These are phyloP conservation scores for Cladophialophora psammophila DNA, from an alignment of 2,329 filamentous ascomycete genomes.

Conservation along the genomic window DNA sequence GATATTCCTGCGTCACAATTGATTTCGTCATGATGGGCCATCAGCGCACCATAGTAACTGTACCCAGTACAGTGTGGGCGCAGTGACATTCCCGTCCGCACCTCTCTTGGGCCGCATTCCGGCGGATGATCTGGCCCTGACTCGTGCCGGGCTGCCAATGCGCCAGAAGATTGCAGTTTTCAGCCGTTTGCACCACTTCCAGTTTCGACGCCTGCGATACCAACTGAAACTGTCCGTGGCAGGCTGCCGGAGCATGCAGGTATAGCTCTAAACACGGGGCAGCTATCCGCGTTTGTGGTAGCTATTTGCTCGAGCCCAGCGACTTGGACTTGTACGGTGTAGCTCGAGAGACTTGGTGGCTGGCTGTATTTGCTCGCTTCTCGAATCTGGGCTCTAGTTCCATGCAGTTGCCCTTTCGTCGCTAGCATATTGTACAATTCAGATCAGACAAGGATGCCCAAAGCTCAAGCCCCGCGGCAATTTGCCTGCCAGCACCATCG, in stretches of 20 bases:
- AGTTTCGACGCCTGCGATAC: neutral
- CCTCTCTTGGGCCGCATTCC: neutral
- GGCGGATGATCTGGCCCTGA: neutral
- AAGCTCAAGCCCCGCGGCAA: neutral
- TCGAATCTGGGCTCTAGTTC: constrained; percentile 18
- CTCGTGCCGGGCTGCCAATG: neutral
- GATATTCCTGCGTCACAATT: neutral
- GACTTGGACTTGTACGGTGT: neutral
- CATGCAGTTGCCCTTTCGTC: constrained; percentile 21
- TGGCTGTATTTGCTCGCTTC: constrained; percentile 12
- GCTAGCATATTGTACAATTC: constrained; percentile 12
- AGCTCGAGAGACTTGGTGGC: constrained; percentile 6
- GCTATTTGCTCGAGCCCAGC: neutral
- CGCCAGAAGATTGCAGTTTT: neutral
- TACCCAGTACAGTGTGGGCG: neutral
- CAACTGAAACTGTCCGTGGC: constrained; percentile 2
- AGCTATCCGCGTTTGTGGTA: neutral
- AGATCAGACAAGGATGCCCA: constrained; percentile 1
- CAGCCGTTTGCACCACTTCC: neutral
- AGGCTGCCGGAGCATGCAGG: neutral
- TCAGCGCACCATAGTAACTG: neutral
- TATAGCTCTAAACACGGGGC: neutral
- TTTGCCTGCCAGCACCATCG: neutral
- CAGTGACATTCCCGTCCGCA: neutral
- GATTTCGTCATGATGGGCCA: neutral